These are phyloP conservation scores for Salix koriyanagi DNA, from an alignment of 345 rosid genomes.

Conservation along the genomic window DNA sequence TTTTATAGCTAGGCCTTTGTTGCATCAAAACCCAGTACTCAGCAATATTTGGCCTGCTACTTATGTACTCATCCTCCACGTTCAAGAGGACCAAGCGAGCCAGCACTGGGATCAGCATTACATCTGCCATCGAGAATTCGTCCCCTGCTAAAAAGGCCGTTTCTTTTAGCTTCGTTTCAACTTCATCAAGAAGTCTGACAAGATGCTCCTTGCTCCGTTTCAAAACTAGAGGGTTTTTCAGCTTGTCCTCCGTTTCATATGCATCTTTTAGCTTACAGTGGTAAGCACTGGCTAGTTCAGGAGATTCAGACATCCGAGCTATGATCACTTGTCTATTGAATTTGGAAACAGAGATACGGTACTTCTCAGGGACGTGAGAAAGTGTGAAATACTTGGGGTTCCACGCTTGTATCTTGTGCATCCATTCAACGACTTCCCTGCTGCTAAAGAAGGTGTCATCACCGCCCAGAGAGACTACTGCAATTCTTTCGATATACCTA, in stretches of 20 bases:
- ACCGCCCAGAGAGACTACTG: conserved; percentile 51
- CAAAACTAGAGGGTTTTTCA: conserved; percentile 44
- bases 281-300: conserved; percentile 80
- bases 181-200: conserved; percentile 57
- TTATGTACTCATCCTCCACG: conserved; percentile 65
- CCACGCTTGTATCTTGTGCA: conserved; percentile 72
- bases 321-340: conserved; percentile 62
- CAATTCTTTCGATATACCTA: conserved; percentile 75
- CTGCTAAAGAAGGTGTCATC: conserved; percentile 31
- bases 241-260: conserved; percentile 62
- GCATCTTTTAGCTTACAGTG: conserved; percentile 72
- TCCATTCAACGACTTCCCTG: conserved; percentile 50
- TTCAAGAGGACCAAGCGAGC: conserved; percentile 59
- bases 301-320: conserved; percentile 42
- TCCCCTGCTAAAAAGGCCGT: conserved; percentile 56
- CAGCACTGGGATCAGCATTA: conserved; percentile 63
- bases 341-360: conserved; percentile 40
- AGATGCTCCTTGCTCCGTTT: conserved; percentile 59
- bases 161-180: conserved; percentile 49
- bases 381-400: conserved; percentile 70
- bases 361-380: conserved; percentile 55
- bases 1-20: conserved; percentile 68
- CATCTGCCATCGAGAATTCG: conserved; percentile 87
- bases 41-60: conserved; percentile 56
- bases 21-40: conserved; percentile 64